Conservation (phyloP, 2,329 filamentous ascomycete species). For the Setomelanomma holmii region DNA sequence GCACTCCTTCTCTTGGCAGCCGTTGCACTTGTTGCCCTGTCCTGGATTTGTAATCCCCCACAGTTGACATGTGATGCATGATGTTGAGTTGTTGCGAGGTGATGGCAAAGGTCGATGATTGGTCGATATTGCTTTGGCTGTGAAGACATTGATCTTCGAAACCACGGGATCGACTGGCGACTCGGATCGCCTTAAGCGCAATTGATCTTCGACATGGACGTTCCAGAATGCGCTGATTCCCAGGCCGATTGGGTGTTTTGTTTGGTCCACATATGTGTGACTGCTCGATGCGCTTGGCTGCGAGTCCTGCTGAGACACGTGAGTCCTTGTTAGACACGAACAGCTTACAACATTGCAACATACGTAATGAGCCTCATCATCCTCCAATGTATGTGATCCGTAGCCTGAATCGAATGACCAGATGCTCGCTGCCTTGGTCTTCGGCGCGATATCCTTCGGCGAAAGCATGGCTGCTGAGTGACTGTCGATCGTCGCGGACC, state of each 20-base stretch:
- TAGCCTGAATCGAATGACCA: conserved; percentile 47
- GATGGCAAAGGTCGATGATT: conserved; percentile 16
- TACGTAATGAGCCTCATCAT: conserved; percentile 20
- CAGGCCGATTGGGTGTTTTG: conserved; percentile 3
- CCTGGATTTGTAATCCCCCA: conserved; percentile 32
- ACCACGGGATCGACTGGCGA: conserved; percentile 23
- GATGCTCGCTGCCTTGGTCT: conserved; percentile 34
- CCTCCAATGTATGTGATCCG: conserved; percentile 25
- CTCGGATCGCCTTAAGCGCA: conserved; percentile 10
- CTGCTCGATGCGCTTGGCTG: conserved; percentile 2
- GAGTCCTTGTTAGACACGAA: conserved; percentile 2
- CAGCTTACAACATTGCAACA: background rate
- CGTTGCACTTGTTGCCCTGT: conserved; percentile 27
- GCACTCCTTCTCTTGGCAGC: conserved; percentile 20
- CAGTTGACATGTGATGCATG: conserved; percentile 33
- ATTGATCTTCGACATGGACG: conserved; percentile 15
- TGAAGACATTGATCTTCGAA: conserved; percentile 32
- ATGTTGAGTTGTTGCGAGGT: conserved; percentile 5
- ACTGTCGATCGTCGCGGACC: background rate
- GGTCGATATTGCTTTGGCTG: conserved; percentile 16
- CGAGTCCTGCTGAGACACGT: conserved; percentile 17
- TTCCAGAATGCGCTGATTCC: conserved; percentile 14
- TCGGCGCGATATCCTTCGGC: conserved; percentile 25
- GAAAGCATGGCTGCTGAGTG: conserved; percentile 29
- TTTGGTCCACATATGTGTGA: background rate